Evolutionary conservation across 257 asterid genomes (phyloP).

Genomic region (Scutellaria baicalensis): DNA sequence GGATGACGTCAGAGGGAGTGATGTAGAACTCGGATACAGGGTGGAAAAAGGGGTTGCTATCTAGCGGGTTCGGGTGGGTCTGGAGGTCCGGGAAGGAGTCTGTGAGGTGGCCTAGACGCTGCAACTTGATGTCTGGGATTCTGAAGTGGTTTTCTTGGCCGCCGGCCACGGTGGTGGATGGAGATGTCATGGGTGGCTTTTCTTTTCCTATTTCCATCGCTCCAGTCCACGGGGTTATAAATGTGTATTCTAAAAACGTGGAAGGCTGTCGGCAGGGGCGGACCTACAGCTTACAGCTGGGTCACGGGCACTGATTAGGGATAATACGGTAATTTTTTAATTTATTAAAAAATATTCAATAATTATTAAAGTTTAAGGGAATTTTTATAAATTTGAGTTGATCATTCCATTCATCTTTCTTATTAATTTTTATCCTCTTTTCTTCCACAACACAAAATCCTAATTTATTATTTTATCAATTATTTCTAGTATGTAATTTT

Average conservation of each 20-base stretch:
- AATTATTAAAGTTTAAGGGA: no score
- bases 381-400: no score
- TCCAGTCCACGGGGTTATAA: neutral
- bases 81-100: slow-evolving; percentile 45
- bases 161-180: neutral
- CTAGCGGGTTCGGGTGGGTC: slow-evolving; percentile 48
- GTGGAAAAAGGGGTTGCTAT: slow-evolving; percentile 43
- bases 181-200: slow-evolving; percentile 4
- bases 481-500: no score
- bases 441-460: no score
- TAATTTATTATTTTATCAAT: no score
- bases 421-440: no score
- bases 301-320: no score
- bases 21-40: slow-evolving; percentile 67
- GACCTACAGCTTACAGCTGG: no score
- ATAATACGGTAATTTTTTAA: no score
- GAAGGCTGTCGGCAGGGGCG: neutral
- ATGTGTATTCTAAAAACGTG: neutral
- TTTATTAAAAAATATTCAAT: no score
- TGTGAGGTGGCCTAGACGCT: slow-evolving; percentile 39
- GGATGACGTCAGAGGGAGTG: slow-evolving; percentile 50
- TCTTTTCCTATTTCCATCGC: neutral
- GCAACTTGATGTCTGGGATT: slow-evolving; percentile 29
- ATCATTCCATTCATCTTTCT: no score
- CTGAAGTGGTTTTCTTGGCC: neutral